Evolutionary conservation across 441 rosid genomes (phyloP).

Genomic region (Erodium texanum): DNA sequence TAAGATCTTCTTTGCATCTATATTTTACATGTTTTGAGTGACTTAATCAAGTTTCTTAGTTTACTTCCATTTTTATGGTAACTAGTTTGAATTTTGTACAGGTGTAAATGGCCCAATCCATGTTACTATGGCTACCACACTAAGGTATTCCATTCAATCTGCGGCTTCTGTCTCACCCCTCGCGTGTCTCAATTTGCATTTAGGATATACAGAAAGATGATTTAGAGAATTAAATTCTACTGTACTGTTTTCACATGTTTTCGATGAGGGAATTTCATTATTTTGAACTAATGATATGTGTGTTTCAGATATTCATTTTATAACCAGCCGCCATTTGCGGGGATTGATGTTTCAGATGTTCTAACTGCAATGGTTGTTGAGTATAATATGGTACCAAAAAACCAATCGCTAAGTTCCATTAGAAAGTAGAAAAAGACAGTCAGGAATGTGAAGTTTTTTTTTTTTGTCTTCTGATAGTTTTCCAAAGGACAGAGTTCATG

Average conservation of each 20-base stretch:
- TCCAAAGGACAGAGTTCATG: too few species aligned
- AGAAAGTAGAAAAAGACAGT: not conserved
- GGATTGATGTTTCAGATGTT: not conserved
- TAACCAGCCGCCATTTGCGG: too few species aligned
- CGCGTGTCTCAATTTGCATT: not conserved
- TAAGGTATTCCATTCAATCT: not conserved
- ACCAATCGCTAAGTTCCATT: not conserved
- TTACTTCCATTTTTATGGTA: not conserved
- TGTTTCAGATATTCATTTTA: too few species aligned
- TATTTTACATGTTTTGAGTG: not conserved
- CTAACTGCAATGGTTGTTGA: not conserved
- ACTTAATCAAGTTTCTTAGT: conserved; percentile 1
- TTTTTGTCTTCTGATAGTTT: not conserved
- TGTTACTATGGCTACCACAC: conserved; percentile 7
- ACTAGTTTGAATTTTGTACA: not conserved
- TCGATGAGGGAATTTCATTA: too few species aligned
- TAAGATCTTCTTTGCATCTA: not conserved
- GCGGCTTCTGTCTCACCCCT: not conserved
- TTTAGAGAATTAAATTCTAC: not conserved
- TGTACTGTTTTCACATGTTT: too few species aligned
- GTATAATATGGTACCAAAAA: not conserved
- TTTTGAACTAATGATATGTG: too few species aligned
- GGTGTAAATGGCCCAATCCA: conserved; percentile 6
- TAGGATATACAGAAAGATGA: not conserved
- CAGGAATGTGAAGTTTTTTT: not conserved